Evolutionary conservation across 1,284 basidiomycete species (phyloP), one percentile per base, ranked within the genome.

Genomic region (Ustilago xerochloae): DNA sequence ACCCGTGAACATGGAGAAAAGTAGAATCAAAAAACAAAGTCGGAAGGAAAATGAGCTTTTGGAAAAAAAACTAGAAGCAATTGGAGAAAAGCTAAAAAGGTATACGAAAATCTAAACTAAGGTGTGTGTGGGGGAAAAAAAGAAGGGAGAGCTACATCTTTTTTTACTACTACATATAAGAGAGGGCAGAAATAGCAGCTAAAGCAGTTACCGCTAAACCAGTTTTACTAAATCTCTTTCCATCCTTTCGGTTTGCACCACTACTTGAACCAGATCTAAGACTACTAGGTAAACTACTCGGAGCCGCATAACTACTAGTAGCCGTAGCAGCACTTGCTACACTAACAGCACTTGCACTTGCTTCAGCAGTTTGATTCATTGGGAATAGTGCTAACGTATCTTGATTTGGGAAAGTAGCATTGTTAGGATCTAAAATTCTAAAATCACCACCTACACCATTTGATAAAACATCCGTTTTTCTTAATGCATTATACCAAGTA

Each of bases 401-500:
- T 18, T 58, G 18, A 58, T 74, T 74, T 13, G 64, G 65, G 58
- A 74, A 74, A 18, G 53, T 68, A 5, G 53, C 43, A 32, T 68
- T 74, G 50, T 36, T 38, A 7, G 66, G 71, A 39, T 75, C 66
- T 7, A 75, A 20, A 28, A 75, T 66, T 4, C 71, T 50, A 52
- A 75, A 75, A 18, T 75, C 71, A 13, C 63, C 63, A 28, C 70
- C 70, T 9, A 73, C 70, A 15, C 70, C 64, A 43, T 56, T 73
- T 32, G 60, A 63, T 1, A 74, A 48, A 0, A 74, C 38, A n/a
- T 75, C 72, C 22, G 67, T 67, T 32, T 63, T 48, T 10, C 61
- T 59, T 13, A 68, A 41, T 24, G 79, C 82, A 51, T 85, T 85
- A 76, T 83, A 85, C 84, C 84, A 85, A 6, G 84, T 81, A 30